Evolutionary conservation across 495 filamentous ascomycete species (phyloP).

Genomic region (Penicillium herquei): DNA sequence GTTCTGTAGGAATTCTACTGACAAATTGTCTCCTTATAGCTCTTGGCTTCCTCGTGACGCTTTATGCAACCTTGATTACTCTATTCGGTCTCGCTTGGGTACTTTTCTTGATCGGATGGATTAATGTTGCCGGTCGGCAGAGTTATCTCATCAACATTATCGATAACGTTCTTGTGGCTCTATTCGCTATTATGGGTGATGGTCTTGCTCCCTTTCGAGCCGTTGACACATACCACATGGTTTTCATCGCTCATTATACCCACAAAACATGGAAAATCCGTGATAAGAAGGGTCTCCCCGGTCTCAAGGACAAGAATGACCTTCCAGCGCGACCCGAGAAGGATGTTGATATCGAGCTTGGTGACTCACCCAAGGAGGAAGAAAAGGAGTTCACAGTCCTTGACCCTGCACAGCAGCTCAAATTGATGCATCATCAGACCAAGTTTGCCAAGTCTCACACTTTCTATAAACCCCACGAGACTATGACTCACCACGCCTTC

Average conservation of each 20-base stretch:
- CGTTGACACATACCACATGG: slow-evolving; percentile 81
- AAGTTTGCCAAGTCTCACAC: slow-evolving; percentile 76
- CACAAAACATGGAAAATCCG: slow-evolving; percentile 71
- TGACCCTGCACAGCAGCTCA: slow-evolving; percentile 57
- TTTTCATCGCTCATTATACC: slow-evolving; percentile 65
- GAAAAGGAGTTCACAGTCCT: slow-evolving; percentile 60
- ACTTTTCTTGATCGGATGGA: slow-evolving; percentile 81
- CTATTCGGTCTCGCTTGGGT: slow-evolving; percentile 82
- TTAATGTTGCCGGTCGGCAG: slow-evolving; percentile 72
- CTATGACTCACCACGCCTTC: slow-evolving; percentile 74
- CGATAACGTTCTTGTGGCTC: slow-evolving; percentile 71
- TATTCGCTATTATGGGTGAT: slow-evolving; percentile 77
- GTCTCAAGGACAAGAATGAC: slow-evolving; percentile 70
- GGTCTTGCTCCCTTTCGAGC: slow-evolving; percentile 73
- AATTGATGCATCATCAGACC: slow-evolving; percentile 66
- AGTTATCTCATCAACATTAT: slow-evolving; percentile 71
- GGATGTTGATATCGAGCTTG: slow-evolving; percentile 46
- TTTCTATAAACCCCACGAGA: slow-evolving; percentile 85
- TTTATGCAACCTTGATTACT: slow-evolving; percentile 79
- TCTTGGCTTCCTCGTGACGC: slow-evolving; percentile 70
- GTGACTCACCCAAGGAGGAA: slow-evolving; percentile 35
- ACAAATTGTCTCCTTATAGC: slow-evolving; percentile 34
- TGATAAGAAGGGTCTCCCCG: slow-evolving; percentile 56
- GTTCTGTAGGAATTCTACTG: background rate
- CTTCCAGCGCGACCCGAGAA: slow-evolving; percentile 52